Evolutionary conservation across 306 rosid species (phyloP).

Genomic region (Cicer judaicum): DNA sequence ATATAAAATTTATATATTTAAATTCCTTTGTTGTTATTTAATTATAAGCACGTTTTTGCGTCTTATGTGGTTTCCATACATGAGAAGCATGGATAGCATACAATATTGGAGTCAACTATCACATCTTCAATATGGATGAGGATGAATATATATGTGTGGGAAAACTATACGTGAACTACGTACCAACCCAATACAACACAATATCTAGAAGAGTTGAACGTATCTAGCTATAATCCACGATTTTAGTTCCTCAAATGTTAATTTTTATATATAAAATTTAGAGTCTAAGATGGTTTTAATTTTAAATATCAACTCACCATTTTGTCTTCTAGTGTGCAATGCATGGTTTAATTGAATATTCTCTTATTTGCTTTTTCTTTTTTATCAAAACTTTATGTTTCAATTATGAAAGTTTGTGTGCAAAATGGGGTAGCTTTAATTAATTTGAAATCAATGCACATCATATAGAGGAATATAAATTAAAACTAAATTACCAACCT

Average conservation of each 20-base stretch:
- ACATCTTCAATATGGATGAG: constrained; percentile 5
- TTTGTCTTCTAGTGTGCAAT: constrained; percentile 27
- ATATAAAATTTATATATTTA: too few relatives aligned
- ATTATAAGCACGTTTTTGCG: too few relatives aligned
- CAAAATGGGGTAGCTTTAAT: constrained; percentile 1
- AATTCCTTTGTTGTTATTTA: too few relatives aligned
- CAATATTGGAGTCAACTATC: constrained; percentile 22
- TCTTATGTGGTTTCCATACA: neutral
- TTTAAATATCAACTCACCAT: neutral
- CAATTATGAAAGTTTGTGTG: neutral
- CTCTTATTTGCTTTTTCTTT: neutral
- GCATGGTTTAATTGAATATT: neutral
- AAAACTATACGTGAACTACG: neutral
- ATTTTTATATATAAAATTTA: neutral
- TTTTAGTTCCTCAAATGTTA: neutral
- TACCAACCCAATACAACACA: neutral
- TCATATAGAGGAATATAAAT: too few relatives aligned
- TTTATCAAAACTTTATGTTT: neutral
- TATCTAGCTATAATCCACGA: neutral
- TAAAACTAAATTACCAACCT: too few relatives aligned
- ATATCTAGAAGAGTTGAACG: constrained; percentile 18
- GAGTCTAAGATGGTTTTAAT: neutral
- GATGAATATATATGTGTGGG: neutral
- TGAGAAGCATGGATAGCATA: constrained; percentile 9
- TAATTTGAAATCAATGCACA: neutral